These are phyloP conservation scores for Ophiosphaerella herpotricha DNA, from an alignment of 2,329 filamentous ascomycete genomes.

Conservation along the genomic window DNA sequence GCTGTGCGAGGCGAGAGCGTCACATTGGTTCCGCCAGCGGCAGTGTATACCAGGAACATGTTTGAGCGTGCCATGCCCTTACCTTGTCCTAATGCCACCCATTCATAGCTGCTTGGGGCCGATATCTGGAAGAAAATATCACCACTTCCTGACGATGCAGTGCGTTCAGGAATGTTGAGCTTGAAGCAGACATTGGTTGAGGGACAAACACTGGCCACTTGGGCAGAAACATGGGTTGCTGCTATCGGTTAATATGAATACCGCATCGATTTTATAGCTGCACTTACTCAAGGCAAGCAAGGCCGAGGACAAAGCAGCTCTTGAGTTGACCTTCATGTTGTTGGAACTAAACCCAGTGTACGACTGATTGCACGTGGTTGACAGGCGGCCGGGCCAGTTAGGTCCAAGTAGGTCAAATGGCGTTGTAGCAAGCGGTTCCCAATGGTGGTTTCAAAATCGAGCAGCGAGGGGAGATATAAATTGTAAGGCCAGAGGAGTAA, in stretches of 20 bases:
- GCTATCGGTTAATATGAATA: slow-evolving; percentile 15
- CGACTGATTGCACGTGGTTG: not conserved
- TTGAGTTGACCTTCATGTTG: slow-evolving; percentile 18
- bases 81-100: slow-evolving; percentile 63
- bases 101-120: slow-evolving; percentile 58
- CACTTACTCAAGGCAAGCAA: slow-evolving; percentile 35
- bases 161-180: slow-evolving; percentile 60
- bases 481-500: not conserved
- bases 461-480: slow-evolving; percentile 10
- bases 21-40: slow-evolving; percentile 57
- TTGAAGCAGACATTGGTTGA: slow-evolving; percentile 50
- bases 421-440: not conserved
- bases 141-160: slow-evolving; percentile 56
- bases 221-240: slow-evolving; percentile 36
- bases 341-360: not conserved
- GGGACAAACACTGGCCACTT: slow-evolving; percentile 36
- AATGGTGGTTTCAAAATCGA: slow-evolving; percentile 5
- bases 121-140: slow-evolving; percentile 64
- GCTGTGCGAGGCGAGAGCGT: slow-evolving; percentile 60
- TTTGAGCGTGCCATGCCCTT: slow-evolving; percentile 58
- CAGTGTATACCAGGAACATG: slow-evolving; percentile 65
- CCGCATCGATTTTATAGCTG: not conserved
- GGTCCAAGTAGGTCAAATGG: not conserved
- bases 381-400: not conserved
- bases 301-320: slow-evolving; percentile 18